Base-by-base conservation (phyloP, 2,329 filamentous ascomycete genomes). In the Microsporum audouinii region DNA sequence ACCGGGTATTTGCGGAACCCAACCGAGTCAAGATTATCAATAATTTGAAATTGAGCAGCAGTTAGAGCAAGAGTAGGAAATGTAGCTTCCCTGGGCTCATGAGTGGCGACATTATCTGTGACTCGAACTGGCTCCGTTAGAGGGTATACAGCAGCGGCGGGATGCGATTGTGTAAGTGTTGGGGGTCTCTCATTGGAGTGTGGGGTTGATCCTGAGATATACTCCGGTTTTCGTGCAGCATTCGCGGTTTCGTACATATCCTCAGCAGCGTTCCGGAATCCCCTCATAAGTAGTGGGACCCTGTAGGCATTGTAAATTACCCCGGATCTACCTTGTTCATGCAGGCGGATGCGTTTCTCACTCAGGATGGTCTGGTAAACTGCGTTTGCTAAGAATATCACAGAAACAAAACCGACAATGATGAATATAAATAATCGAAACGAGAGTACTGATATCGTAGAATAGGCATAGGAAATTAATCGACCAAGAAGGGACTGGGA, bases 1-100 rank as follows among this genome's bases (percentile, higher is more conserved):
- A 78, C 82, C 0, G 80, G 80, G 65, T 80, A 83, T 66, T 84
- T 85, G 49, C 74, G 78, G 69, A 83, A 81, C 2, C 82, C 82
- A 0, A 85, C 75, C 3, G 76, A 71, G 65, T 97, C 85, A 57
- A 97, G 77, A 7, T 84, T 83, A 34, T 87, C 80, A 64, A 96
- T 88, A 83, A 96, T 96, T 57, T 82, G 80, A 71, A 96, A 95
- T 74, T 97, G 92, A 56, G 85, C 83, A 3, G 85, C 80, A 0
- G 88, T 86, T 59, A 97, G 76, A 0, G 91, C 91, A 60, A 97
- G 79, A 0, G 85, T 90, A 0, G 77, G 71, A 62, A 62, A 59
- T 31, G 43, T 38, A 29, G 36, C 29, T 8, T 17, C 17, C 5
- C 43, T 5, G 3, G 29, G 5, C 23, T 55, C n/a, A n/a, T n/a